Evolutionary conservation across 495 filamentous ascomycete genomes (phyloP).

Genomic region (Annulohypoxylon stygium): DNA sequence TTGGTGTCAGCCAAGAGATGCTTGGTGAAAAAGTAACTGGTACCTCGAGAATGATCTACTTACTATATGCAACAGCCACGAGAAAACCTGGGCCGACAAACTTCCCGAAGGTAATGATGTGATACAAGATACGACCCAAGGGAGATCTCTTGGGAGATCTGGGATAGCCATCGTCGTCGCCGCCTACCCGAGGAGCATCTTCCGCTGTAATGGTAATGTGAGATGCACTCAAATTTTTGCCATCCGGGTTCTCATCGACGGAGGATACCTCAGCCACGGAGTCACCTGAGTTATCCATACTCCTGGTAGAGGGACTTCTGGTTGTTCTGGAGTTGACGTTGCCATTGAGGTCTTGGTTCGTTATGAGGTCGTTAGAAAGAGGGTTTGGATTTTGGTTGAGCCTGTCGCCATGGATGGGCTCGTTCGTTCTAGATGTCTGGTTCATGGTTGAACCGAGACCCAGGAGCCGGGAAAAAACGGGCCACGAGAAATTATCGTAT

Average conservation of each 20-base stretch:
- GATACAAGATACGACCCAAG: slow-evolving; percentile 49
- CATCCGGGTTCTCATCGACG: slow-evolving; percentile 41
- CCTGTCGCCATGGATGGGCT: slow-evolving; percentile 63
- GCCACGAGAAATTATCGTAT: slow-evolving; percentile 15
- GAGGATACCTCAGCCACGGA: slow-evolving; percentile 30
- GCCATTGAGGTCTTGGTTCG: slow-evolving; percentile 69
- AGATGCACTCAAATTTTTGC: not conserved
- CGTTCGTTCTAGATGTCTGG: slow-evolving; percentile 67
- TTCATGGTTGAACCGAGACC: slow-evolving; percentile 59
- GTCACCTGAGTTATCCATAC: slow-evolving; percentile 48
- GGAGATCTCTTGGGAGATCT: slow-evolving; percentile 33
- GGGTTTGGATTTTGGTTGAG: slow-evolving; percentile 70
- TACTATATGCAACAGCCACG: slow-evolving; percentile 76
- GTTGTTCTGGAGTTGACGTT: slow-evolving; percentile 66
- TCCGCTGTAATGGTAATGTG: slow-evolving; percentile 27
- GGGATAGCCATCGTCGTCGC: slow-evolving; percentile 20
- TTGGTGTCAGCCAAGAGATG: slow-evolving; percentile 34
- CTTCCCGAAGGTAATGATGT: slow-evolving; percentile 72
- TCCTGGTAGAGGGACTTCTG: slow-evolving; percentile 27
- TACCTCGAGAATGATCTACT: slow-evolving; percentile 30
- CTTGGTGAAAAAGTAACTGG: not conserved
- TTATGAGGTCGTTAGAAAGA: slow-evolving; percentile 68
- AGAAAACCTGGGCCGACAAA: slow-evolving; percentile 92
- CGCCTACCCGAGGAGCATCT: slow-evolving; percentile 12
- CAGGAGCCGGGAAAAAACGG: slow-evolving; percentile 2